These are phyloP conservation scores for Forsythia suspensa DNA, from an alignment of 257 asterid species.

Conservation along the genomic window DNA sequence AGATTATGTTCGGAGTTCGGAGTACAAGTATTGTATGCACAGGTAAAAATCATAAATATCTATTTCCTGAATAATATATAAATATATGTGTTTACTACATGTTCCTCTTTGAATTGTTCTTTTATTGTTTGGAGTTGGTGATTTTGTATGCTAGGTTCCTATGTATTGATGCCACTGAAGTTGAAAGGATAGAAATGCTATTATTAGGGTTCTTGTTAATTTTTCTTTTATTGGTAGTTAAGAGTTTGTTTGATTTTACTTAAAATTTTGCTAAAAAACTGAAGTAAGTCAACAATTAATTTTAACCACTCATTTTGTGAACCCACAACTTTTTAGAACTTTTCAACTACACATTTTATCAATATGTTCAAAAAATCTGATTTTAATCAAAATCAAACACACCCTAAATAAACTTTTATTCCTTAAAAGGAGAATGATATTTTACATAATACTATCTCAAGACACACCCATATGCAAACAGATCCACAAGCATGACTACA, in stretches of 20 bases:
- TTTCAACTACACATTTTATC: too few relatives aligned
- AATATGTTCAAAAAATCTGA: too few relatives aligned
- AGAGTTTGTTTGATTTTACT: too few relatives aligned
- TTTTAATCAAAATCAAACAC: too few relatives aligned
- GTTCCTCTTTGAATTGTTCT: not conserved
- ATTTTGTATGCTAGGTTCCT: not conserved
- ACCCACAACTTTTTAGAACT: too few relatives aligned
- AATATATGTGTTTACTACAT: not conserved
- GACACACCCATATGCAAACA: not conserved
- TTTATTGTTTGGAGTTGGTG: too few relatives aligned
- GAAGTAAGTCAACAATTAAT: too few relatives aligned
- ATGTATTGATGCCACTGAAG: not conserved
- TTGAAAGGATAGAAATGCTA: not conserved
- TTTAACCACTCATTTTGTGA: too few relatives aligned
- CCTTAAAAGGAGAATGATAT: not conserved
- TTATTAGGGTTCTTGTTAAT: not conserved
- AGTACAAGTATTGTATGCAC: slow-evolving; percentile 94
- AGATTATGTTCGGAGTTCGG: slow-evolving; percentile 71
- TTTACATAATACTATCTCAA: not conserved
- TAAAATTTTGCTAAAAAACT: too few relatives aligned
- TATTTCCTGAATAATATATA: not conserved
- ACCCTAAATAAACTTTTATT: not conserved
- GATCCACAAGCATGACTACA: not conserved
- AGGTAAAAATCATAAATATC: slow-evolving; percentile 40
- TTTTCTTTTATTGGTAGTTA: not conserved